These are phyloP conservation scores for Thielaviopsis ethacetica DNA, from an alignment of 2,329 filamentous ascomycete species.

Conservation along the genomic window DNA sequence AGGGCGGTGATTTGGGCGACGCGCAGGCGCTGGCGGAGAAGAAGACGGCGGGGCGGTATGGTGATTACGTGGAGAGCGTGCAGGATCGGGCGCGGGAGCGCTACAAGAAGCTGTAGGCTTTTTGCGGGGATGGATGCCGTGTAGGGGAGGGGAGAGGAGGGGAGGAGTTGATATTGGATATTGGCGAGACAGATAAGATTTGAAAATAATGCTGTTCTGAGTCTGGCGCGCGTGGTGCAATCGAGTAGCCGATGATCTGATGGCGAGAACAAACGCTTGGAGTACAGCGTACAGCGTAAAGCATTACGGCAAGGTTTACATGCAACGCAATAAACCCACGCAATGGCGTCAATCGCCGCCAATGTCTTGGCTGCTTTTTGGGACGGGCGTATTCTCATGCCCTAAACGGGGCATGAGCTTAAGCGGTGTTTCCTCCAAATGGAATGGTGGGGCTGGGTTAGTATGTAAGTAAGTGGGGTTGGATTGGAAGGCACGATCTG, in stretches of 20 bases:
- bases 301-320: background rate
- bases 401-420: background rate
- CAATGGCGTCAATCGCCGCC: constrained; percentile 1
- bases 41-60: constrained; percentile 42
- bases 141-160: no score
- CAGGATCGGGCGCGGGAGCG: constrained; percentile 51
- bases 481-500: no score
- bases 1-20: constrained; percentile 53
- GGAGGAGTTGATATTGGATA: no score
- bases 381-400: background rate
- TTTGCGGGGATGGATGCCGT: background rate
- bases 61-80: constrained; percentile 46
- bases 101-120: constrained; percentile 35
- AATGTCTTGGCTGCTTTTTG: constrained; percentile 1
- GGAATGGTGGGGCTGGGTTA: no score
- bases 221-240: background rate
- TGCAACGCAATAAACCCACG: background rate
- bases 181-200: no score
- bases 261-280: background rate
- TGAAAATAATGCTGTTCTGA: background rate
- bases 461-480: no score
- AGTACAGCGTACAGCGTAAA: no score
- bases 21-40: constrained; percentile 46
- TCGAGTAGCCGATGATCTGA: background rate
- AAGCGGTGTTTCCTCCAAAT: no score